These are phyloP conservation scores for Rubroboletus satanas DNA, from an alignment of 768 basidiomycete species.

Conservation along the genomic window DNA sequence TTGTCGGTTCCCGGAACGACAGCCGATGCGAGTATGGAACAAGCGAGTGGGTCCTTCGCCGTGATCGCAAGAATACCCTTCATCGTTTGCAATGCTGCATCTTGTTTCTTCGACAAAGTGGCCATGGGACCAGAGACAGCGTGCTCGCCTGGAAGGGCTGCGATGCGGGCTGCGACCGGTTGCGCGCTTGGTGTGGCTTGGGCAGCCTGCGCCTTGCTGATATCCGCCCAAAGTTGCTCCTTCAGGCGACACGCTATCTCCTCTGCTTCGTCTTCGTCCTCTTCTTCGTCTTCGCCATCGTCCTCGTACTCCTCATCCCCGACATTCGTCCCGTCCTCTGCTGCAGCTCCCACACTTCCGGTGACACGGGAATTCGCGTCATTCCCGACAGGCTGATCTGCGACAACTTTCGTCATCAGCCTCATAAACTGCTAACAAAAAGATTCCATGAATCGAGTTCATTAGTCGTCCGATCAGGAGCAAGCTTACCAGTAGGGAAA, in stretches of 20 bases:
- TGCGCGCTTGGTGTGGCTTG: constrained; percentile 21
- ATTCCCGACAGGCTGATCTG: constrained; percentile 4
- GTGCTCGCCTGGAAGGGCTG: constrained; percentile 2
- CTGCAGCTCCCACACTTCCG: neutral
- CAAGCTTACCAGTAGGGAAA: constrained; percentile 12
- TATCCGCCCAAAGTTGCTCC: constrained; percentile 77
- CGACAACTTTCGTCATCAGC: constrained; percentile 13
- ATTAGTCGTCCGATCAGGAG: constrained; percentile 1
- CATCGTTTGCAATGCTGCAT: constrained; percentile 63
- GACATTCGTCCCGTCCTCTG: constrained; percentile 33
- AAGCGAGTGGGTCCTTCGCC: constrained; percentile 54
- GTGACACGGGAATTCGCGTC: neutral
- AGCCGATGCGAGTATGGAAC: constrained; percentile 48
- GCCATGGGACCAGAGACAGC: constrained; percentile 10
- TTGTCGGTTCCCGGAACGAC: constrained; percentile 44
- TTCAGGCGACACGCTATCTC: constrained; percentile 70
- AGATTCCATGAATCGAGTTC: constrained; percentile 4
- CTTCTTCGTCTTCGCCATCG: constrained; percentile 56
- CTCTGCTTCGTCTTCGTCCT: constrained; percentile 57
- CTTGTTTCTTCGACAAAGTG: constrained; percentile 41
- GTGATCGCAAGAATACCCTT: constrained; percentile 56
- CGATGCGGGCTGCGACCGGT: neutral
- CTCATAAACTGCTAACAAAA: constrained; percentile 2
- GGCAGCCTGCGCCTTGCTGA: constrained; percentile 59
- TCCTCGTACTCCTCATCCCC: constrained; percentile 44